Evolutionary conservation across 305 asterid genomes (phyloP).

Genomic region (Withania somnifera): DNA sequence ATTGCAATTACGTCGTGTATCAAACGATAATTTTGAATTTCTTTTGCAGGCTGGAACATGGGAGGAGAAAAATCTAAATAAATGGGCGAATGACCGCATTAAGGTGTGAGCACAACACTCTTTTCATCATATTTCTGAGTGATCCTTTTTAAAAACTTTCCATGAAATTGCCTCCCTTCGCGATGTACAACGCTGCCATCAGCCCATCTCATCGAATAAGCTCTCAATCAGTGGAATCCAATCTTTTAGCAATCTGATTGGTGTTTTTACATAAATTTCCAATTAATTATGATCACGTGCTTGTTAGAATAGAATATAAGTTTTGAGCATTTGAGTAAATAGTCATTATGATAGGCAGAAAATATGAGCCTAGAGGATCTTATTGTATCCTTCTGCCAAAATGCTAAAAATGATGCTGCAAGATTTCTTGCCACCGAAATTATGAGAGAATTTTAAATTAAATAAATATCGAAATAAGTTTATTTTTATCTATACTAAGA

Average conservation of each 20-base stretch:
- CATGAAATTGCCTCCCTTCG: not conserved
- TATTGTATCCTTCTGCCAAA: not conserved
- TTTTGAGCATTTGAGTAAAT: not conserved
- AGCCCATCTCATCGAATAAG: not conserved
- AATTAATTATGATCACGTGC: not conserved
- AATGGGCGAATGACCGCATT: constrained; percentile 73
- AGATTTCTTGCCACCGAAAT: too few species aligned
- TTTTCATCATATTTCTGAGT: not conserved
- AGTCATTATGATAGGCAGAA: not conserved
- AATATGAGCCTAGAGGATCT: not conserved
- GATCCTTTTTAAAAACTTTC: not conserved
- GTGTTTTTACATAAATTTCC: not conserved
- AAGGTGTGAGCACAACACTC: constrained; percentile 38
- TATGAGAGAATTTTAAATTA: too few species aligned
- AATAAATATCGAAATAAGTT: not conserved
- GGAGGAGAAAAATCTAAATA: constrained; percentile 82
- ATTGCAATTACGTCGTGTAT: not conserved
- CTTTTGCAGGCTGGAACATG: constrained; percentile 89
- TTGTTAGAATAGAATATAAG: not conserved
- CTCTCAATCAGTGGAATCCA: not conserved
- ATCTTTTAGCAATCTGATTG: not conserved
- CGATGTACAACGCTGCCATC: not conserved
- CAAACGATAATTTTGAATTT: not conserved
- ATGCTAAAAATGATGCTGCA: not conserved
- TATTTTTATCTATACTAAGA: not conserved